A percentile compares a stretch with the other conserved stretches of the same genome.
Evolutionary conservation across 2,329 filamentous ascomycete species (phyloP).

Genomic region (Aspergillus sojae): DNA sequence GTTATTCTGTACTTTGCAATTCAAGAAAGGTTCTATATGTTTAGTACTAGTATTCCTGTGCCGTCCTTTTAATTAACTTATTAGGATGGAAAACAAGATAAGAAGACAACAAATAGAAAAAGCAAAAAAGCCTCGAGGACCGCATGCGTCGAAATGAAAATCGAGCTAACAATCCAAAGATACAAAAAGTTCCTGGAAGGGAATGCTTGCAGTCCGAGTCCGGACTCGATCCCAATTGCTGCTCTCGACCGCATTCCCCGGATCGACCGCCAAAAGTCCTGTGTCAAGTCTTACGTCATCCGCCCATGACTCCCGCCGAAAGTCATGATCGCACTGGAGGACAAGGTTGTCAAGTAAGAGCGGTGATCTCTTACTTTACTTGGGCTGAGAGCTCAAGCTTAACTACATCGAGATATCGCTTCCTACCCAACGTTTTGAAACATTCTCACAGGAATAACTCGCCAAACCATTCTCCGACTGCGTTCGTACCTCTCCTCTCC

Average conservation of each 20-base stretch:
- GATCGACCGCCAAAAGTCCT: constrained; percentile 23
- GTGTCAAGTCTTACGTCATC: constrained; percentile 41
- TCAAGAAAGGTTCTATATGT: background rate
- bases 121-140: background rate
- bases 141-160: background rate
- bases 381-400: constrained; percentile 3
- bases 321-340: constrained; percentile 9
- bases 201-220: background rate
- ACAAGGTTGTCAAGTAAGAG: constrained; percentile 8
- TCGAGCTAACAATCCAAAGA: background rate
- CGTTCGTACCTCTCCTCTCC: background rate
- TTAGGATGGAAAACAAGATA: background rate
- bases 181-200: background rate
- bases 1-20: background rate
- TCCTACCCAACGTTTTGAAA: background rate
- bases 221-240: background rate
- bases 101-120: background rate
- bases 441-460: background rate
- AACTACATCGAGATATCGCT: background rate
- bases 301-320: constrained; percentile 17
- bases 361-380: constrained; percentile 5
- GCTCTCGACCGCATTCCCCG: constrained; percentile 24
- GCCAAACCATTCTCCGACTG: background rate
- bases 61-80: background rate
- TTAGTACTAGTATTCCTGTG: background rate